Evolutionary conservation across 2,329 filamentous ascomycete genomes (phyloP), one percentile per base, ranked within the genome.

Genomic region (Dactylonectria estremocensis): DNA sequence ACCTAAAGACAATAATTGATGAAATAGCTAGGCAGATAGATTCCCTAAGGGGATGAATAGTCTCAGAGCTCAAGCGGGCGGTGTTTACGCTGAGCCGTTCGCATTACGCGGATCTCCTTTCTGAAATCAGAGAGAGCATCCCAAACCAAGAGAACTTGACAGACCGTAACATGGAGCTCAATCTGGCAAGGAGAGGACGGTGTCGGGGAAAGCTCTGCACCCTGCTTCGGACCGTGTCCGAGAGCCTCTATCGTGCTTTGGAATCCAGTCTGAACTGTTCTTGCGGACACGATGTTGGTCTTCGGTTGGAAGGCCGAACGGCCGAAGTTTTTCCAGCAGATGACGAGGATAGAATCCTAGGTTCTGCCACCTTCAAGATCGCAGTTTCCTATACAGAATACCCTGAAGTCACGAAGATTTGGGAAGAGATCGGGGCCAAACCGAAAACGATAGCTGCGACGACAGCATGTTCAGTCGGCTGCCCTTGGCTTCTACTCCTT

Each of bases 241-340:
- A 18, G 22, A 66, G 58, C 57, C 52, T 66, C 2, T 61, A 61
- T 24, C 33, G n/a, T 2, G 53, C 57, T 5, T 14, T 66, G 22
- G 4, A 50, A 31, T 66, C 63, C 13, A 61, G 49, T 24, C 18
- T 66, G 18, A 37, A 14, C 14, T 61, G 58, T n/a, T 8, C 50
- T 18, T 53, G 35, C 14, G 6, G 22, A 13, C 58, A 53, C 16
- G 49, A 48, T 14, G 22, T 61, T 3, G 35, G 54, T 24, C 16
- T 64, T n/a, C 35, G 54, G 10, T 13, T 64, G 4, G 43, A 46
- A 31, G 40, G 35, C 22, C 57, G 24, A 7, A 20, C 31, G 43
- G 28, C 31, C 13, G 33, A 40, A 22, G 11, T 58, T 22, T 35
- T 22, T 3, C 5, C 20, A 35, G 48, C 49, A n/a, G 28, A 45